These are phyloP conservation scores for Aureobasidium sp. DNA, from an alignment of 2,329 filamentous ascomycete species.

Conservation along the genomic window DNA sequence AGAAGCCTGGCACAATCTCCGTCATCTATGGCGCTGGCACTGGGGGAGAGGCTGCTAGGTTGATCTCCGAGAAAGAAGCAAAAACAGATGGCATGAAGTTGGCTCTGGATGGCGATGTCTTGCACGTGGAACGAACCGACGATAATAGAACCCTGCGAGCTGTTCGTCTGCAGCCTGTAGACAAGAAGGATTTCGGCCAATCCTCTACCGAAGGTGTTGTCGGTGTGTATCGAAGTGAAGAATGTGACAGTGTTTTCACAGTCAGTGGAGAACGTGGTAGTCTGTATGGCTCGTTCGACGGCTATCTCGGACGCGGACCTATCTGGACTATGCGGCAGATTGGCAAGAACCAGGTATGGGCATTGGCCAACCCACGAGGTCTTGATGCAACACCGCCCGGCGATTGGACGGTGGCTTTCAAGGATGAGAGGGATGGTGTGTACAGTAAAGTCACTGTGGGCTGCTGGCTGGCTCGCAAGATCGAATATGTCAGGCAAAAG, in stretches of 20 bases:
- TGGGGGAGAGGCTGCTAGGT: constrained; percentile 22
- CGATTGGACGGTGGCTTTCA: constrained; percentile 38
- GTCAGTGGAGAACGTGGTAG: constrained; percentile 30
- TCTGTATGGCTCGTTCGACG: constrained; percentile 39
- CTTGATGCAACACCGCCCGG: constrained; percentile 38
- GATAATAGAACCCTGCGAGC: constrained; percentile 29
- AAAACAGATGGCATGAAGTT: constrained; percentile 24
- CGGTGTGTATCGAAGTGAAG: constrained; percentile 32
- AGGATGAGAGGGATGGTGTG: constrained; percentile 18
- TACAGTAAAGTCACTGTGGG: constrained; percentile 30
- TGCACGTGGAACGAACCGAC: constrained; percentile 24
- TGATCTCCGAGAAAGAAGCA: constrained; percentile 20
- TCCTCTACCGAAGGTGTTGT: constrained; percentile 11
- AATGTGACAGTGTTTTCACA: constrained; percentile 34
- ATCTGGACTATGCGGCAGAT: constrained; percentile 33
- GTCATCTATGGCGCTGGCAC: constrained; percentile 27
- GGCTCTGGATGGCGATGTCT: constrained; percentile 27
- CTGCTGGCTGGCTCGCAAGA: constrained; percentile 36
- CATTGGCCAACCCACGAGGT: constrained; percentile 33
- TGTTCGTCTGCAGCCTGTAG: constrained; percentile 20
- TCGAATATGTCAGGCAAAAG: constrained; percentile 18
- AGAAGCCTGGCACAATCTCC: constrained; percentile 23
- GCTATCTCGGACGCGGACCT: constrained; percentile 36
- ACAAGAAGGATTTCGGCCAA: constrained; percentile 12
- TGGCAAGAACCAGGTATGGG: constrained; percentile 34